Percentiles rank a stretch among this genome's conserved stretches.
Evolutionary conservation across 2,329 filamentous ascomycete genomes (phyloP).

Genomic region (Beauveria brongniartii): DNA sequence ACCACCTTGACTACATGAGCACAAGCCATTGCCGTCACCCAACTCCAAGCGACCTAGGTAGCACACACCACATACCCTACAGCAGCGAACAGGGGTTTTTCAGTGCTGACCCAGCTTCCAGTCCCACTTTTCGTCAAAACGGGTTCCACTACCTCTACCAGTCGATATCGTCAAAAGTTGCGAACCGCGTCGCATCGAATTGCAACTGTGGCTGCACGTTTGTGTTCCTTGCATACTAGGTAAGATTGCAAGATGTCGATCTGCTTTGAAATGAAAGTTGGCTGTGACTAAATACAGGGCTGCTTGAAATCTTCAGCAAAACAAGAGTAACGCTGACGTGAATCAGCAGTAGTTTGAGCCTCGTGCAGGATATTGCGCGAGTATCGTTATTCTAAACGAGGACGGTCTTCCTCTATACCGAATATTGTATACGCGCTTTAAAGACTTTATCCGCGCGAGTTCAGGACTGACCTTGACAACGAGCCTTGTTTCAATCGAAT

Average conservation of each 20-base stretch:
- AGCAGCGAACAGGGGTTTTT: constrained; percentile 6
- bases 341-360: neutral
- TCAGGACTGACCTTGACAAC: neutral
- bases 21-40: neutral
- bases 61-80: neutral
- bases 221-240: neutral
- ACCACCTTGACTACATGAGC: neutral
- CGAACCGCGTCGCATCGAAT: neutral
- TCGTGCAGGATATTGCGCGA: neutral
- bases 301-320: neutral
- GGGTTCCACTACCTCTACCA: neutral
- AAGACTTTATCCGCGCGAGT: neutral
- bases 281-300: too few species aligned
- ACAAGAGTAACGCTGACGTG: neutral
- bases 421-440: neutral
- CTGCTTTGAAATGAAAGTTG: too few species aligned
- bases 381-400: neutral
- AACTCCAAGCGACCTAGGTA: neutral
- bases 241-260: neutral
- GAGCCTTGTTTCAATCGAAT: neutral
- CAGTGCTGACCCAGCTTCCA: constrained; percentile 8
- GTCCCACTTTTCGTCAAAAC: constrained; percentile 2
- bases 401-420: neutral
- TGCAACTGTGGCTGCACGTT: neutral
- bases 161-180: neutral